A percentile compares a stretch with the other conserved stretches of the same genome.
These are phyloP conservation scores for Thelonectria discophora DNA, from an alignment of 2,329 filamentous ascomycete genomes.

Conservation along the genomic window DNA sequence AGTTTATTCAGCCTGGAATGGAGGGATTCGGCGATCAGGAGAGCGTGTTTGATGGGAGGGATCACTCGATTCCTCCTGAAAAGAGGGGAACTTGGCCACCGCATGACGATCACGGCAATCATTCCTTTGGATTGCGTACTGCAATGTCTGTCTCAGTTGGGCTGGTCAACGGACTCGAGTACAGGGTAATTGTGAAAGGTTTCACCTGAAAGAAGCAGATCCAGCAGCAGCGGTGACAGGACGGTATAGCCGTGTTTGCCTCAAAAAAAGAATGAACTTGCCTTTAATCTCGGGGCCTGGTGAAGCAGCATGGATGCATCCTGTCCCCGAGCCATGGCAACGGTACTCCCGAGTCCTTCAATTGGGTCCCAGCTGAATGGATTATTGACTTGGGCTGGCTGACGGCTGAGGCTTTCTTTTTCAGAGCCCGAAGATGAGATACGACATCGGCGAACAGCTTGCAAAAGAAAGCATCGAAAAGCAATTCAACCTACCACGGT, in stretches of 20 bases:
- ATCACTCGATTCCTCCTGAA: not conserved
- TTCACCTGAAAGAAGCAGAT: too few species aligned
- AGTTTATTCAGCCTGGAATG: not conserved
- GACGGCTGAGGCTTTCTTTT: constrained; percentile 8
- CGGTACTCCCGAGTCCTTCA: not conserved
- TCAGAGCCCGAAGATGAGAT: constrained; percentile 17
- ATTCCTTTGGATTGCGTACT: not conserved
- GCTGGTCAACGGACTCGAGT: not conserved
- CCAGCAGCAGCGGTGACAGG: not conserved
- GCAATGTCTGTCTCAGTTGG: not conserved
- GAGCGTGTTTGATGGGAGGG: not conserved
- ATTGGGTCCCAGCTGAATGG: constrained; percentile 17
- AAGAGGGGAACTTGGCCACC: not conserved
- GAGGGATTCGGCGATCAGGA: not conserved
- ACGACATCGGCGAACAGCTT: not conserved
- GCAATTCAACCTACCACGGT: not conserved
- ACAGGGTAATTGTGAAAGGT: constrained; percentile 2
- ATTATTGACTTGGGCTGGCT: constrained; percentile 14
- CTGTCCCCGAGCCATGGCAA: not conserved
- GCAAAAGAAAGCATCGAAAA: constrained; percentile 1
- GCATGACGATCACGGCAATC: not conserved
- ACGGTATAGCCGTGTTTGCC: too few species aligned
- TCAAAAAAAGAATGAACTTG: too few species aligned
- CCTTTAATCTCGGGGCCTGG: too few species aligned
- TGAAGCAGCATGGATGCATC: too few species aligned